Conservation (phyloP, 148 eudicot species). For the Cornus controversa region DNA sequence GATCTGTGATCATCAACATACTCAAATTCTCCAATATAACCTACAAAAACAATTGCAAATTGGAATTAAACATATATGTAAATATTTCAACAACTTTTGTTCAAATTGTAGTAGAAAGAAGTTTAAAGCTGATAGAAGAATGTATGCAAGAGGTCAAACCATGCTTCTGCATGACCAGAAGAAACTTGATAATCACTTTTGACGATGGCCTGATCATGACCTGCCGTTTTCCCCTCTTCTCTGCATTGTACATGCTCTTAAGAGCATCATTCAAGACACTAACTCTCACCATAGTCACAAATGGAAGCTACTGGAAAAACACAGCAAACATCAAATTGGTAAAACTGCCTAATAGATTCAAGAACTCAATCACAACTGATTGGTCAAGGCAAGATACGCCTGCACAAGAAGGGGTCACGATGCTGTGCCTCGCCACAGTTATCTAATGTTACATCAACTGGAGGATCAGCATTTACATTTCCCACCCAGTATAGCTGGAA, state of each 20-base stretch:
- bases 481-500: neutral
- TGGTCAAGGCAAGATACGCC: neutral
- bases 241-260: conserved; percentile 65
- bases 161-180: conserved; percentile 61
- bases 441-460: no score
- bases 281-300: conserved; percentile 47
- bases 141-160: conserved; percentile 24
- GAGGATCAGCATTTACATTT: neutral
- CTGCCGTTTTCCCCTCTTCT: conserved; percentile 60
- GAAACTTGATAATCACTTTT: conserved; percentile 62
- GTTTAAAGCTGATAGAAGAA: neutral
- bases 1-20: conserved; percentile 46
- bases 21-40: conserved; percentile 51
- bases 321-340: neutral
- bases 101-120: neutral
- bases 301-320: conserved; percentile 19
- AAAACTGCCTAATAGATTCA: neutral
- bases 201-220: conserved; percentile 66
- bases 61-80: neutral
- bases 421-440: neutral
- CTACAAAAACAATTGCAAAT: conserved; percentile 4
- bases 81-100: neutral
- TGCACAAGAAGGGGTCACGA: neutral
- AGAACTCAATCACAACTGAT: neutral
- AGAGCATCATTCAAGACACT: conserved; percentile 66